These are phyloP conservation scores for Trichoderma erinaceum DNA, from an alignment of 495 filamentous ascomycete genomes.

Conservation along the genomic window DNA sequence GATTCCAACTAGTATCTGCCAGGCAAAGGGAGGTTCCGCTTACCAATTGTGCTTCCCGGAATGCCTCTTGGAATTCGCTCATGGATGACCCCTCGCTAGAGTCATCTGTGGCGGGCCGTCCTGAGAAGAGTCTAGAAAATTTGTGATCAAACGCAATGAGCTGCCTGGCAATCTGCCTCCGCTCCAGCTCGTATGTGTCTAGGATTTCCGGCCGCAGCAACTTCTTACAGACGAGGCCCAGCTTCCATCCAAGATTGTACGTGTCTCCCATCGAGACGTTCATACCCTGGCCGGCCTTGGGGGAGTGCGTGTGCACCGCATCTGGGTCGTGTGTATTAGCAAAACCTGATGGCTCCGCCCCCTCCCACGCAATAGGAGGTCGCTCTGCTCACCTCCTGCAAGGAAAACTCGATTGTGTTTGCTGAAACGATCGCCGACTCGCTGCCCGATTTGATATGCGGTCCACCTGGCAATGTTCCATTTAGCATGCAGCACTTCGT, in stretches of 20 bases:
- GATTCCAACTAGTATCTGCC: neutral
- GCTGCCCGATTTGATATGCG: conserved; percentile 63
- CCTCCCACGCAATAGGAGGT: neutral
- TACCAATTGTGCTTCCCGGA: conserved; percentile 31
- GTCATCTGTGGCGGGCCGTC: conserved; percentile 38
- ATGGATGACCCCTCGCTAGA: conserved; percentile 41
- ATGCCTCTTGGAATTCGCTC: conserved; percentile 40
- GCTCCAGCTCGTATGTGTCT: conserved; percentile 63
- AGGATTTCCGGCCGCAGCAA: conserved; percentile 50
- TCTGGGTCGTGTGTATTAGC: conserved; percentile 27
- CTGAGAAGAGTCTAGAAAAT: conserved; percentile 46
- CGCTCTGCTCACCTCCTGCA: conserved; percentile 37
- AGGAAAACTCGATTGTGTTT: conserved; percentile 56
- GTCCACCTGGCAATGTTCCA: conserved; percentile 27
- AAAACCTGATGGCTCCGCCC: neutral
- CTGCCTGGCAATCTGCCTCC: conserved; percentile 61
- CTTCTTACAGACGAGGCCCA: conserved; percentile 53
- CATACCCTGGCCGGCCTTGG: conserved; percentile 74
- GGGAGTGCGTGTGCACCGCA: conserved; percentile 58
- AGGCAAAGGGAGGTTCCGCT: neutral
- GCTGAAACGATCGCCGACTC: conserved; percentile 60
- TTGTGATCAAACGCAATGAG: conserved; percentile 66
- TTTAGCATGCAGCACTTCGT: neutral
- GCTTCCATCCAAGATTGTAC: conserved; percentile 73
- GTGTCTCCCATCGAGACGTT: conserved; percentile 63